Conservation (phyloP, 345 rosid species). For the Eucalyptus brandiana region DNA sequence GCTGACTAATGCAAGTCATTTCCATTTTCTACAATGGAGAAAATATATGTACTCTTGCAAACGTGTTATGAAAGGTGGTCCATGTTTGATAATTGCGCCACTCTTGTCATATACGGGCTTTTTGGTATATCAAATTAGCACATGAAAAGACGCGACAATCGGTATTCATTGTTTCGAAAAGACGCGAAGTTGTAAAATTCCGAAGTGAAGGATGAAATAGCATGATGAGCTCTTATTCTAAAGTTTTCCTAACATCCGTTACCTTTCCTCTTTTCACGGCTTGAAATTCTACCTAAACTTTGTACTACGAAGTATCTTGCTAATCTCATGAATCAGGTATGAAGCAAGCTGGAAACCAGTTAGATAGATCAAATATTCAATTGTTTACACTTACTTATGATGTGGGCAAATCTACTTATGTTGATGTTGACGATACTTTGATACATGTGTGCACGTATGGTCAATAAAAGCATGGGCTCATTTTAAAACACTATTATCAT, state of each 20-base stretch:
- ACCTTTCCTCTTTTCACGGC: background rate
- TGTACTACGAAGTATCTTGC: background rate
- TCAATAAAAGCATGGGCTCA: background rate
- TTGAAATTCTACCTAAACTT: background rate
- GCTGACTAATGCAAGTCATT: background rate
- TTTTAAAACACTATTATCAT: background rate
- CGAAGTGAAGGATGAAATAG: background rate
- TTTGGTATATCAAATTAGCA: background rate
- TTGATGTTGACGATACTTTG: background rate
- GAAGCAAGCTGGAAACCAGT: background rate
- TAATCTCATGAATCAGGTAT: background rate
- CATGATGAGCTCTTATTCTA: background rate
- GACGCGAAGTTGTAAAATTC: background rate
- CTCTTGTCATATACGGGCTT: background rate
- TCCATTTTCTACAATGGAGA: background rate
- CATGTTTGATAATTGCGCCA: background rate
- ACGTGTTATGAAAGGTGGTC: background rate
- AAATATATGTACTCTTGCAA: background rate
- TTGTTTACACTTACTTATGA: background rate
- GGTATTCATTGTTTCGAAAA: background rate
- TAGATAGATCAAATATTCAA: background rate
- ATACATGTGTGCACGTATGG: background rate
- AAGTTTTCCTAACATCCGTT: background rate
- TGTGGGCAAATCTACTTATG: background rate
- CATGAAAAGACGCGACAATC: background rate